Evolutionary conservation across 495 filamentous ascomycete genomes (phyloP).

Genomic region (Penicillium chermesinum): DNA sequence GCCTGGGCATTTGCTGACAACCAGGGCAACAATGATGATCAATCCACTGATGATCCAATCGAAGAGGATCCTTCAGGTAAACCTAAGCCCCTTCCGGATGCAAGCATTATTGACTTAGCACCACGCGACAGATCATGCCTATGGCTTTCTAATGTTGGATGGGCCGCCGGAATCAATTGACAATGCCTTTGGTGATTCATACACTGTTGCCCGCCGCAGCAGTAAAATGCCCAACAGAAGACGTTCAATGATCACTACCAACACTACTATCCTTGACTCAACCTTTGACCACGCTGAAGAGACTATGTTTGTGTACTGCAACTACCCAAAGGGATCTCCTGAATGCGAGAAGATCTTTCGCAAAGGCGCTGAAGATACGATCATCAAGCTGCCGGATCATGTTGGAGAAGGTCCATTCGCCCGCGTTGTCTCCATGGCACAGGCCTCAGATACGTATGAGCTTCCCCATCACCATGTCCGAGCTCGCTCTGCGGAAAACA

Average conservation of each 20-base stretch:
- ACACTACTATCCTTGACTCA: neutral
- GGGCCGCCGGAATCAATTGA: constrained; percentile 27
- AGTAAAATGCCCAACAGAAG: neutral
- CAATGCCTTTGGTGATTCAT: constrained; percentile 16
- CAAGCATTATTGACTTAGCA: no score
- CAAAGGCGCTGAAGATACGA: neutral
- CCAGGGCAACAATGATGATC: neutral
- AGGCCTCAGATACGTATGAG: no score
- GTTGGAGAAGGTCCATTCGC: constrained; percentile 4
- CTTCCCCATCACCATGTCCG: no score
- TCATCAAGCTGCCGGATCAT: constrained; percentile 5
- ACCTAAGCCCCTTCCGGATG: no score
- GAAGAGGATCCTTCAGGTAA: no score
- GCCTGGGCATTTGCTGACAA: neutral
- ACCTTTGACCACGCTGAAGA: constrained; percentile 5
- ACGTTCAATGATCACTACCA: no score
- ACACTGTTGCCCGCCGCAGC: neutral
- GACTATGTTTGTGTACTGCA: neutral
- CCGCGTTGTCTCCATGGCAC: constrained; percentile 1
- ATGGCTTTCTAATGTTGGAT: constrained; percentile 35
- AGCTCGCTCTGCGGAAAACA: no score
- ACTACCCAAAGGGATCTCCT: neutral
- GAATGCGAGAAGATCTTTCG: neutral
- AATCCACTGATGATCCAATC: constrained; percentile 14
- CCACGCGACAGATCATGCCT: no score